These are phyloP conservation scores for Hansenula sp. DNA, from an alignment of 1,139 yeast species.

Conservation along the genomic window DNA sequence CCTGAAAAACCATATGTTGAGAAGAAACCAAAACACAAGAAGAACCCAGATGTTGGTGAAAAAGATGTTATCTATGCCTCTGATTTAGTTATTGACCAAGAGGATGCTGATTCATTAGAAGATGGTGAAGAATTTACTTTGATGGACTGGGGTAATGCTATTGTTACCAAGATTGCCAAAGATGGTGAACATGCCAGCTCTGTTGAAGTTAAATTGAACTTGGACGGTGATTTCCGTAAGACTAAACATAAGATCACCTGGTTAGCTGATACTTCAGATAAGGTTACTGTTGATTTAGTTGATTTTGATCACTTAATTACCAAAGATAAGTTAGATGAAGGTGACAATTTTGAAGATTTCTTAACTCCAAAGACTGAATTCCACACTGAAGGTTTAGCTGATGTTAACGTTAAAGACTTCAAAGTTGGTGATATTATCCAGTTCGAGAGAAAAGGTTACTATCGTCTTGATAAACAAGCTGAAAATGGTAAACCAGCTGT, in stretches of 20 bases:
- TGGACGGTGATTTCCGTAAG: constrained; percentile 97
- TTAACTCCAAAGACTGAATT: constrained; percentile 86
- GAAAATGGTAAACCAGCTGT: constrained; percentile 60
- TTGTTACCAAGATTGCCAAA: constrained; percentile 66
- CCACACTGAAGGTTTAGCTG: constrained; percentile 76
- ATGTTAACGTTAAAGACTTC: constrained; percentile 69
- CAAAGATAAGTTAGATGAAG: constrained; percentile 94
- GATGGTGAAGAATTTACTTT: constrained; percentile 86
- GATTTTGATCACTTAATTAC: constrained; percentile 95
- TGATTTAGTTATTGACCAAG: constrained; percentile 77
- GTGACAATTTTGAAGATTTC: constrained; percentile 90
- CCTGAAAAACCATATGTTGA: constrained; percentile 62
- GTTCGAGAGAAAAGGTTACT: constrained; percentile 97
- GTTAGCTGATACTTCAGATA: constrained; percentile 81
- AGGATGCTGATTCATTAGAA: constrained; percentile 71
- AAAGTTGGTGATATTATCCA: constrained; percentile 86
- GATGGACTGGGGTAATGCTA: constrained; percentile 99
- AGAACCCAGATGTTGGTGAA: constrained; percentile 85
- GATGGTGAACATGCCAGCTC: constrained; percentile 54
- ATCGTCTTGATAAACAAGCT: constrained; percentile 68
- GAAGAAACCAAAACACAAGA: constrained; percentile 89
- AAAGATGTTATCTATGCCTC: constrained; percentile 72
- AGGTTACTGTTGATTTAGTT: constrained; percentile 69
- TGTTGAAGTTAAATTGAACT: constrained; percentile 75
- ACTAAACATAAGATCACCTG: constrained; percentile 94